These are phyloP conservation scores for Pulveroboletus sp. DNA, from an alignment of 768 basidiomycete species.

Conservation along the genomic window DNA sequence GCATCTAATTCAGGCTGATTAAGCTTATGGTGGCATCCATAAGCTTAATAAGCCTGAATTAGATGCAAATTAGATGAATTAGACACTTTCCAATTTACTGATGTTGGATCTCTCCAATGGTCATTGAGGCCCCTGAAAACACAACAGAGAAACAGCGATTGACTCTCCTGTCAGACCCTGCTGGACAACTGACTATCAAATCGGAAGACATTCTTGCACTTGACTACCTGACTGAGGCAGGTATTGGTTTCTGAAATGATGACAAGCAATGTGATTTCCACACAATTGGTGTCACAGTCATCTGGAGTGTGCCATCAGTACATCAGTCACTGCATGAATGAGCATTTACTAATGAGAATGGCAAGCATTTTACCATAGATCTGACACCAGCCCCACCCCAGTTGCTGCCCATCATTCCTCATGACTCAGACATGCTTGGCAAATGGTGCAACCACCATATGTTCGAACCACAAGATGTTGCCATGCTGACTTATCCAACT, in stretches of 20 bases:
- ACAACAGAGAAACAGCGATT: neutral
- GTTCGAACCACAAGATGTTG: neutral
- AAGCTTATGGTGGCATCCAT: too few relatives aligned
- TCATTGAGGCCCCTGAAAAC: neutral
- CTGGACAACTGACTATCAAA: neutral
- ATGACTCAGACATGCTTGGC: too few relatives aligned
- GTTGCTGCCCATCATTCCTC: too few relatives aligned
- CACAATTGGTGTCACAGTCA: too few relatives aligned
- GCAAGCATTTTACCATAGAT: neutral
- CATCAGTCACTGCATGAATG: neutral
- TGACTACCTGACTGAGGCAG: neutral
- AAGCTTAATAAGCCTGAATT: too few relatives aligned
- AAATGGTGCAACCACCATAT: too few relatives aligned
- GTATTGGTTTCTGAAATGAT: too few relatives aligned
- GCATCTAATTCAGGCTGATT: too few relatives aligned
- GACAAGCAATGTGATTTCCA: too few relatives aligned
- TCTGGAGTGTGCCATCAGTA: neutral
- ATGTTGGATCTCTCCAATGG: neutral
- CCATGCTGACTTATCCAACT: neutral
- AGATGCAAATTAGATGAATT: too few relatives aligned
- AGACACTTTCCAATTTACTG: too few relatives aligned
- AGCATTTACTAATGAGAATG: neutral
- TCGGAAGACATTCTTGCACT: neutral
- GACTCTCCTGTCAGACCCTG: neutral
- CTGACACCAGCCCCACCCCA: neutral